Percentiles rank a stretch among this genome's conserved stretches.
These are phyloP conservation scores for Oxyria digyna DNA, from an alignment of 148 eudicot genomes.

Conservation along the genomic window DNA sequence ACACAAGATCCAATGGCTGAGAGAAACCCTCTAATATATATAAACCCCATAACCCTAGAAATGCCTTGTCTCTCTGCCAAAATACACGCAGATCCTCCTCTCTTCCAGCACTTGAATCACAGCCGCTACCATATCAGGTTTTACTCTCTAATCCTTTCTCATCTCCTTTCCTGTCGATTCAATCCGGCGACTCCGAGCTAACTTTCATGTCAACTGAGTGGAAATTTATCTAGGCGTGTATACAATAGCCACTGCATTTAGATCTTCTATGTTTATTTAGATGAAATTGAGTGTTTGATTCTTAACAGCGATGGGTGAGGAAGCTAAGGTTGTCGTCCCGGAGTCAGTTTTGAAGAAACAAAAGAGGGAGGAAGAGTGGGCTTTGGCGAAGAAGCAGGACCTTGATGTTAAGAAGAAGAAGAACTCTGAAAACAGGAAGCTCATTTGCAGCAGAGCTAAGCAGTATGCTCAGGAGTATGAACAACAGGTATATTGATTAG, in stretches of 20 bases:
- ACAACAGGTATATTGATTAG: conserved; percentile 25
- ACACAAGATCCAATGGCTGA: neutral
- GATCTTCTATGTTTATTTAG: neutral
- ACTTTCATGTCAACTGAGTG: too few species aligned
- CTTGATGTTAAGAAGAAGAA: conserved; percentile 36
- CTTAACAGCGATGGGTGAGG: conserved; percentile 36
- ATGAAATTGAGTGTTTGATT: neutral
- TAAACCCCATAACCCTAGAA: conserved; percentile 5
- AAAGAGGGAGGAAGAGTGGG: conserved; percentile 74
- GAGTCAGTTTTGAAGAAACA: conserved; percentile 85
- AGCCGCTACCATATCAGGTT: neutral
- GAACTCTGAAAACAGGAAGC: conserved; percentile 53
- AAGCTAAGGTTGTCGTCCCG: conserved; percentile 34
- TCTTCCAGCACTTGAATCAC: neutral
- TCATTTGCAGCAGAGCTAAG: conserved; percentile 50
- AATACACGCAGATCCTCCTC: neutral
- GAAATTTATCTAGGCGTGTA: too few species aligned
- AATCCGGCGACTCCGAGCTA: neutral
- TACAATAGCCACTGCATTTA: neutral
- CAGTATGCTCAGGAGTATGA: conserved; percentile 62
- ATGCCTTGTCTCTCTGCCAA: neutral
- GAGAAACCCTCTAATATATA: neutral
- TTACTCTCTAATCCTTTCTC: neutral
- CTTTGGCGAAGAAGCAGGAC: conserved; percentile 41
- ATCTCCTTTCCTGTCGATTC: neutral